phyloP scores from a whole-genome alignment of 371 early-diverging fungal species.

The Enteropsectra breve region DNA sequence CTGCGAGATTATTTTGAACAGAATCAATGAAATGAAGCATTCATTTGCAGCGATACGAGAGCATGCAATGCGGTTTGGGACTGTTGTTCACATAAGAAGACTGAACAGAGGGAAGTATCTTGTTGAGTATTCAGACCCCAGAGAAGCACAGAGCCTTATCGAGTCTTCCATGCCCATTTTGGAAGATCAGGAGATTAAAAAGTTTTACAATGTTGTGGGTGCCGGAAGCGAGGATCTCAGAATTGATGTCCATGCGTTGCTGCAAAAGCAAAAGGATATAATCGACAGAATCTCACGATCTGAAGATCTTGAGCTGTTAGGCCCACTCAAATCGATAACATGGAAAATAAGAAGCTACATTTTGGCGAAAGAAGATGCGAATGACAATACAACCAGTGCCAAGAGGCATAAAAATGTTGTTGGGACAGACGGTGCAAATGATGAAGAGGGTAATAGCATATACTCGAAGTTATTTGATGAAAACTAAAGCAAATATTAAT shows the following conservation, averaged over 20 bases:
- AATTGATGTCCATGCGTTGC: slow-evolving; percentile 23
- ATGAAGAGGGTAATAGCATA: not conserved
- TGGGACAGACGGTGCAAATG: not conserved
- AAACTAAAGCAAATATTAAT: too few relatives aligned
- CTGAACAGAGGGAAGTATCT: slow-evolving; percentile 38
- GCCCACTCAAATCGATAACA: slow-evolving; percentile 17
- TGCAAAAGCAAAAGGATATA: slow-evolving; percentile 36
- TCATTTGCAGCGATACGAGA: slow-evolving; percentile 8
- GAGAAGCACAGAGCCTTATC: slow-evolving; percentile 29
- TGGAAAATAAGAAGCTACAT: slow-evolving; percentile 31
- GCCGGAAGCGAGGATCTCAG: not conserved
- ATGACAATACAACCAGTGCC: too few relatives aligned
- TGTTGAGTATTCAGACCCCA: slow-evolving; percentile 26
- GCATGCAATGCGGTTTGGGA: slow-evolving; percentile 43
- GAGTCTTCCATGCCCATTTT: slow-evolving; percentile 18
- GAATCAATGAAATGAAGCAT: slow-evolving; percentile 20
- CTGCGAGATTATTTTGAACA: slow-evolving; percentile 46
- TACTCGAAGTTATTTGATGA: not conserved
- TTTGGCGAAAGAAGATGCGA: slow-evolving; percentile 11
- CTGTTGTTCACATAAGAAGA: slow-evolving; percentile 9
- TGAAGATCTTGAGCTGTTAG: not conserved
- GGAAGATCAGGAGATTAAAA: slow-evolving; percentile 36
- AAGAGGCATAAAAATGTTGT: not conserved
- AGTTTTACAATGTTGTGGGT: slow-evolving; percentile 44
- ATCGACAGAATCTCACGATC: slow-evolving; percentile 17